Evolutionary conservation across 2,329 filamentous ascomycete species (phyloP), one percentile per base, ranked within the genome.

Genomic region (Alternaria sp.): DNA sequence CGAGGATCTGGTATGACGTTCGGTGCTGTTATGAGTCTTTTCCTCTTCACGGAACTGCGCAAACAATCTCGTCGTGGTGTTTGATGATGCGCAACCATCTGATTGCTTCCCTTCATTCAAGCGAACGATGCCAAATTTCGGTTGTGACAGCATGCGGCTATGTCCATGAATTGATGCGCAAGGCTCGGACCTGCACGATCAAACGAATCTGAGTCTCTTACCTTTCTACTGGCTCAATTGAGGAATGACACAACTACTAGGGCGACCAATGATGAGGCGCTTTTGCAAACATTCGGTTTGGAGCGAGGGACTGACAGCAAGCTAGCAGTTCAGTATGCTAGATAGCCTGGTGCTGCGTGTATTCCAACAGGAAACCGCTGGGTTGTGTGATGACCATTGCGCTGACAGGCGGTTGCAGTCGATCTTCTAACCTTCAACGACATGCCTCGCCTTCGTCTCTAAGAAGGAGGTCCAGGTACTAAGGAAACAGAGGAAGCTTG

Each of bases 61-160:
- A 25, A 23, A 36, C 28, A 36, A 13, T 36, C 9, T 12, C 13
- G 49, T 15, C 28, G 32, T 12, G 30, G 28, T 52, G 49, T 19
- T 36, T 52, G 28, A 10, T 25, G 19, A 10, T 4, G 13, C 15
- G 2, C 12, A n/a, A 30, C 13, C 28, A 36, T 6, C 0, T 3
- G 5, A 36, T 25, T 11, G 49, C 28, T 52, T 36, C 9, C 36
- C 17, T 12, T 32, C 49, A 51, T 7, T n/a, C 17, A 23, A 11
- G 8, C 19, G 13, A 36, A 36, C 13, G 19, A 36, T 7, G 28
- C 15, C 2, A 0, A n/a, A 40, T n/a, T 3, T 2, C 15, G 15
- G 4, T n/a, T 5, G 32, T 2, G 8, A 3, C 1, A 3, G 32
- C 1, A 5, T 5, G 32, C 15, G 15, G 15, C 2, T 2, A 1